phyloP scores from a whole-genome alignment of 495 filamentous ascomycete species.

The Emericellopsis terricola region DNA sequence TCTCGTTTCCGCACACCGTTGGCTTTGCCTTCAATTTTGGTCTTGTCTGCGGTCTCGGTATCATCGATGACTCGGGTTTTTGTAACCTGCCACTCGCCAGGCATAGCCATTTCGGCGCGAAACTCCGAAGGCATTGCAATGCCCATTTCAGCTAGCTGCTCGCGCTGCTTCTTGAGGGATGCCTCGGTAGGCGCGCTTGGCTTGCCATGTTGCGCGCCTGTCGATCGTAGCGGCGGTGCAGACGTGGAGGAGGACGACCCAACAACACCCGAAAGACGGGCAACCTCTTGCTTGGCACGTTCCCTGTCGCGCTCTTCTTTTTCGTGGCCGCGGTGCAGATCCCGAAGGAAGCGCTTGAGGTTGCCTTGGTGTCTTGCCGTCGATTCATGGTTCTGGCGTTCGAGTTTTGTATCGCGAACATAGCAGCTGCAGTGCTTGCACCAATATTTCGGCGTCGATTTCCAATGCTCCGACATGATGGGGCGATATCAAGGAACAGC shows the following conservation, averaged over 20 bases:
- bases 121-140: slow-evolving; percentile 70
- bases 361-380: slow-evolving; percentile 74
- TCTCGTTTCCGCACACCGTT: slow-evolving; percentile 54
- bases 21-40: slow-evolving; percentile 26
- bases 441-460: slow-evolving; percentile 92
- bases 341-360: slow-evolving; percentile 77
- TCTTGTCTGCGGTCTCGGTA: slow-evolving; percentile 8
- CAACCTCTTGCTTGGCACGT: slow-evolving; percentile 70
- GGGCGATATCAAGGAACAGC: no score
- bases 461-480: slow-evolving; percentile 99
- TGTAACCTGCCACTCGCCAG: slow-evolving; percentile 77
- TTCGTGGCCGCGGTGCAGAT: slow-evolving; percentile 69
- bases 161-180: slow-evolving; percentile 68
- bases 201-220: slow-evolving; percentile 4
- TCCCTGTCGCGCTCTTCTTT: slow-evolving; percentile 60
- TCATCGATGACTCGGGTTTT: slow-evolving; percentile 28
- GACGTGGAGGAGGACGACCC: slow-evolving; percentile 13
- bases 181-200: slow-evolving; percentile 24
- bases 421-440: slow-evolving; percentile 92
- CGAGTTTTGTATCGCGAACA: slow-evolving; percentile 83
- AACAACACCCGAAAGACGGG: slow-evolving; percentile 65
- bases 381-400: slow-evolving; percentile 77
- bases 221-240: slow-evolving; percentile 7
- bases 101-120: slow-evolving; percentile 63
- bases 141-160: slow-evolving; percentile 75